phyloP scores from a whole-genome alignment of 2,329 filamentous ascomycete genomes.

The Apiospora marii region DNA sequence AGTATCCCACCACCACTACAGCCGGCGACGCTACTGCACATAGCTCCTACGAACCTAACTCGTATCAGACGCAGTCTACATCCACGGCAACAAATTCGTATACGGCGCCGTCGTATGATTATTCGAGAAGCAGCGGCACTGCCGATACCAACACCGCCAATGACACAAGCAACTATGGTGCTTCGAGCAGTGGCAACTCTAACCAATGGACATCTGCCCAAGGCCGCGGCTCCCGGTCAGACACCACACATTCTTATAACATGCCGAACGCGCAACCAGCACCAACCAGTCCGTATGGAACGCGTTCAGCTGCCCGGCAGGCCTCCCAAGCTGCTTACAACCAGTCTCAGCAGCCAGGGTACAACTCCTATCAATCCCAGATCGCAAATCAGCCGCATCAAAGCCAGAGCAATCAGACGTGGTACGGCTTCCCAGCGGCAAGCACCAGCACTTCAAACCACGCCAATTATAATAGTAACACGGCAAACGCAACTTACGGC shows the following conservation, averaged over 20 bases:
- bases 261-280: slow-evolving; percentile 32
- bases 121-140: slow-evolving; percentile 35
- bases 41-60: slow-evolving; percentile 38
- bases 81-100: slow-evolving; percentile 38
- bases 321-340: slow-evolving; percentile 36
- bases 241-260: slow-evolving; percentile 33
- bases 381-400: background rate
- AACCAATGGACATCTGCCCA: slow-evolving; percentile 40
- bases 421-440: slow-evolving; percentile 44
- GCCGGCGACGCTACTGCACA: slow-evolving; percentile 33
- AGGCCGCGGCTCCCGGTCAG: slow-evolving; percentile 32
- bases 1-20: slow-evolving; percentile 20
- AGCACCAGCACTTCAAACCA: slow-evolving; percentile 34
- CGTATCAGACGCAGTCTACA: slow-evolving; percentile 37
- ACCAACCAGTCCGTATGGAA: slow-evolving; percentile 35
- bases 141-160: slow-evolving; percentile 39
- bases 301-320: slow-evolving; percentile 38
- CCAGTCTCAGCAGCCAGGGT: slow-evolving; percentile 40
- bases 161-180: slow-evolving; percentile 32
- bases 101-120: slow-evolving; percentile 39
- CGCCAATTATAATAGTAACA: slow-evolving; percentile 33
- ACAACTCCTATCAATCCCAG: slow-evolving; percentile 38
- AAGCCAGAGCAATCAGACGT: slow-evolving; percentile 42
- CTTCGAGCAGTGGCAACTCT: slow-evolving; percentile 28
- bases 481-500: slow-evolving; percentile 34